Conservation (phyloP, 2,329 filamentous ascomycete species). For the Fusarium azukiicola region DNA sequence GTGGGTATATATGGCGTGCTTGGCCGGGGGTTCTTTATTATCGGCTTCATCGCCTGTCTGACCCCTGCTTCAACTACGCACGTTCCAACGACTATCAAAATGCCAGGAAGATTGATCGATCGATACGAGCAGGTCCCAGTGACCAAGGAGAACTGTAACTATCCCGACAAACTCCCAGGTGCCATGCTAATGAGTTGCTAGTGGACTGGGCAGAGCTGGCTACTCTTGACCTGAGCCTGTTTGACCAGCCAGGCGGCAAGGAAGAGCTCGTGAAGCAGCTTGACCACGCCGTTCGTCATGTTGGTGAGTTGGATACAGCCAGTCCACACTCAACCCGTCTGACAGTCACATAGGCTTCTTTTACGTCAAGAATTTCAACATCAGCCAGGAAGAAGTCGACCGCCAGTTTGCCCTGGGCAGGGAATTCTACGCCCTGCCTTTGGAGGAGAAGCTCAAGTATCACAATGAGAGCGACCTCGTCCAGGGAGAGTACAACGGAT, state of each 20-base stretch:
- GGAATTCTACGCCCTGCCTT: constrained; percentile 72
- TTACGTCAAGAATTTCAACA: constrained; percentile 81
- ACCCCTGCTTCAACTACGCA: constrained; percentile 9
- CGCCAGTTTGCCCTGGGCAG: constrained; percentile 78
- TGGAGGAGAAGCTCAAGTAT: constrained; percentile 80
- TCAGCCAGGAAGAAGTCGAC: constrained; percentile 78
- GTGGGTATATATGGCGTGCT: constrained; percentile 10
- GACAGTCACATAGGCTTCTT: constrained; percentile 66
- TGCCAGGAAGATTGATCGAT: constrained; percentile 4
- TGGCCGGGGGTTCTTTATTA: neutral
- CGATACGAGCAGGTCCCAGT: constrained; percentile 4
- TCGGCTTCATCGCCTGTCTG: neutral
- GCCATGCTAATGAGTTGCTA: neutral
- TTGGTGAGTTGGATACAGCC: neutral
- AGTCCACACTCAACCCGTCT: neutral
- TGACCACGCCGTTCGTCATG: neutral
- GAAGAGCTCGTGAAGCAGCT: constrained; percentile 11
- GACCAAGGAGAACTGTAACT: neutral
- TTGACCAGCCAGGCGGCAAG: constrained; percentile 20
- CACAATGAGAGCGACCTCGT: constrained; percentile 63
- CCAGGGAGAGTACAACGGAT: constrained; percentile 77
- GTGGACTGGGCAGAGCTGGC: constrained; percentile 22
- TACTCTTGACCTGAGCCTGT: constrained; percentile 23
- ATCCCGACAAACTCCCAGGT: neutral
- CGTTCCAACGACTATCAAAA: neutral